A percentile compares a stretch with the other conserved stretches of the same genome.
phyloP scores from a whole-genome alignment of 1,139 yeast genomes.

The Pichia sp. region DNA sequence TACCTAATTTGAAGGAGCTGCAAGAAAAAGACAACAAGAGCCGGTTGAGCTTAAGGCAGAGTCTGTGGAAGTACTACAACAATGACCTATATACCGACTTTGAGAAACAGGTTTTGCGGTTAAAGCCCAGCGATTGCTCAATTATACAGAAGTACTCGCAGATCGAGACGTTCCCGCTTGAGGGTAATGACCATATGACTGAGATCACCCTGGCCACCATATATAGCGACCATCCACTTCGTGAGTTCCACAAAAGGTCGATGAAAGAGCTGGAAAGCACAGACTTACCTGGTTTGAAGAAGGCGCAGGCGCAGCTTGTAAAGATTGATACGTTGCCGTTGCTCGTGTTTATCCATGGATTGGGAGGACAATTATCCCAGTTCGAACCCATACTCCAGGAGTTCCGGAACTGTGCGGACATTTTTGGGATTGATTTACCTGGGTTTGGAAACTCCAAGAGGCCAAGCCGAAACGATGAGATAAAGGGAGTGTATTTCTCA shows the following conservation, averaged over 20 bases:
- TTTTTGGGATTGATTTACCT: slow-evolving; percentile 64
- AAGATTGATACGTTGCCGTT: slow-evolving; percentile 52
- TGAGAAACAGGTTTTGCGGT: slow-evolving; percentile 38
- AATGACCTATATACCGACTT: slow-evolving; percentile 27
- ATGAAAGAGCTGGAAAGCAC: slow-evolving; percentile 25
- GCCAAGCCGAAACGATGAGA: slow-evolving; percentile 19
- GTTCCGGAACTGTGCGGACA: slow-evolving; percentile 62
- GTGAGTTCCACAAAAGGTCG: slow-evolving; percentile 43
- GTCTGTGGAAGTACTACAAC: slow-evolving; percentile 16
- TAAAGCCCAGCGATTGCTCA: slow-evolving; percentile 55
- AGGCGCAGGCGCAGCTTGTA: slow-evolving; percentile 29
- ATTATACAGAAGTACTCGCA: slow-evolving; percentile 46
- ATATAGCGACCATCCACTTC: slow-evolving; percentile 53
- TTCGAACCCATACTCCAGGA: slow-evolving; percentile 64
- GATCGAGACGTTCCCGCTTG: slow-evolving; percentile 38
- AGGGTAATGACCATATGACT: slow-evolving; percentile 32
- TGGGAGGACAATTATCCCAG: slow-evolving; percentile 75
- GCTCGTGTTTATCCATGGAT: slow-evolving; percentile 62
- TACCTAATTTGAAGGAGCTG: slow-evolving; percentile 17
- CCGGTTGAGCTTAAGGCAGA: slow-evolving; percentile 6
- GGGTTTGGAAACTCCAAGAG: slow-evolving; percentile 62
- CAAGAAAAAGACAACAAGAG: slow-evolving; percentile 19
- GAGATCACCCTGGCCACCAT: slow-evolving; percentile 40
- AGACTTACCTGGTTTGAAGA: slow-evolving; percentile 21
- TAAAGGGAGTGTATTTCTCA: slow-evolving; percentile 16